phyloP scores from a whole-genome alignment of 1,139 yeast genomes.

The Pichia sp. region DNA sequence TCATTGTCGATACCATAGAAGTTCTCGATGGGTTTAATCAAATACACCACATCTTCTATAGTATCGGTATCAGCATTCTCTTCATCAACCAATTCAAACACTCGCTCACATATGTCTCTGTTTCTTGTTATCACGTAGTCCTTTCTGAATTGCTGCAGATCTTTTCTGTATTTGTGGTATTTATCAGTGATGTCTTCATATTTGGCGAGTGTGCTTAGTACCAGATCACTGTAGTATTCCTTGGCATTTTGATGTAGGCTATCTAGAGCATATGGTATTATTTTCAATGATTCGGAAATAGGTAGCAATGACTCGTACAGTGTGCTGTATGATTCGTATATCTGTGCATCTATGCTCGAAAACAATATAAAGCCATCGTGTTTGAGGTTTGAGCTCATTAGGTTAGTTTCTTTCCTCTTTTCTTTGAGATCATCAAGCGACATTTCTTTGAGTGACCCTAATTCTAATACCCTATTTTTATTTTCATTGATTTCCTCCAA shows the following conservation, averaged over 20 bases:
- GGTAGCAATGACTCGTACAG: conserved; percentile 38
- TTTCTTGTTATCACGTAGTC: conserved; percentile 50
- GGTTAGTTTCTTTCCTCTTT: conserved; percentile 27
- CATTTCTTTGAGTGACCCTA: neutral
- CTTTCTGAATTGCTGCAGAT: conserved; percentile 34
- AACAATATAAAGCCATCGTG: conserved; percentile 7
- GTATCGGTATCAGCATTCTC: conserved; percentile 29
- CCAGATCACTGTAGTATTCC: conserved; percentile 29
- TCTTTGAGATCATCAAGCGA: conserved; percentile 20
- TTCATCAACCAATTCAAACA: neutral
- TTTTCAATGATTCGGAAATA: conserved; percentile 50
- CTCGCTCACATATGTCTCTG: conserved; percentile 35
- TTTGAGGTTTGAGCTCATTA: conserved; percentile 23
- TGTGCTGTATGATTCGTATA: conserved; percentile 31
- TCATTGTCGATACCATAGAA: conserved; percentile 4
- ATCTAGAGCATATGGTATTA: conserved; percentile 49
- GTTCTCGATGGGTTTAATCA: conserved; percentile 8
- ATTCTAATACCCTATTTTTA: conserved; percentile 28
- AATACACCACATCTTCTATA: conserved; percentile 26
- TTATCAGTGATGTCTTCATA: conserved; percentile 35
- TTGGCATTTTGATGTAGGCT: conserved; percentile 33
- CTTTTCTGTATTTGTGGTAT: conserved; percentile 35
- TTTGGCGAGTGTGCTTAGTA: conserved; percentile 32
- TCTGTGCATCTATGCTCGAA: conserved; percentile 10
- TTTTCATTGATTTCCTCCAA: conserved; percentile 30